Percentiles rank a stretch among this genome's conserved stretches.
Conservation (phyloP, 495 filamentous ascomycete genomes). For the Trichodelitschia bisporula region DNA sequence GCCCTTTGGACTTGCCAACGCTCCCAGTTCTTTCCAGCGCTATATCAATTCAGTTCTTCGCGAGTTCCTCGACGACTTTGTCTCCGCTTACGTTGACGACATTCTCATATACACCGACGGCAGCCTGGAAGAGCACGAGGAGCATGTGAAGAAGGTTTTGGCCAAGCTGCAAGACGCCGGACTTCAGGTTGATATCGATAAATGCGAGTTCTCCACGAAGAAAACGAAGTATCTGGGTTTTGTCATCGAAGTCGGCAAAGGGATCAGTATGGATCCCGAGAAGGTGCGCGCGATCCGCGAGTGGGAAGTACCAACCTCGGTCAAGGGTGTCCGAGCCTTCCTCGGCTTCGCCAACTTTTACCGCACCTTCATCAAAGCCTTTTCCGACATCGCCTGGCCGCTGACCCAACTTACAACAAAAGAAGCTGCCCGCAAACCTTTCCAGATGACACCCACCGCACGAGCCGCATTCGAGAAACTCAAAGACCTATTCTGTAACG, state of each 20-base stretch:
- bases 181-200: constrained; percentile 3
- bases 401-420: constrained; percentile 4
- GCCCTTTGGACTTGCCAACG: constrained; percentile 9
- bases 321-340: constrained; percentile 9
- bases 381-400: constrained; percentile 2
- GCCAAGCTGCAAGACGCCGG: background rate
- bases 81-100: constrained; percentile 8
- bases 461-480: background rate
- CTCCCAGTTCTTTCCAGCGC: constrained; percentile 8
- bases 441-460: background rate
- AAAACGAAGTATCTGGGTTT: constrained; percentile 7
- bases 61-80: constrained; percentile 3
- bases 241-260: constrained; percentile 4
- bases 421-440: background rate
- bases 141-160: constrained; percentile 3
- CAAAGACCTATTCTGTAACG: background rate
- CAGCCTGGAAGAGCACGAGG: constrained; percentile 2
- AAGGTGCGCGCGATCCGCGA: constrained; percentile 5
- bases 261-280: constrained; percentile 5
- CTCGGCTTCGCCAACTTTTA: constrained; percentile 12
- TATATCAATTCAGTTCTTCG: constrained; percentile 6
- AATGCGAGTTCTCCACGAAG: constrained; percentile 4
- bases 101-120: constrained; percentile 8
- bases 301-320: constrained; percentile 5
- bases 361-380: constrained; percentile 6